These are phyloP conservation scores for Alternaria incomplexa DNA, from an alignment of 2,329 filamentous ascomycete genomes.

Conservation along the genomic window DNA sequence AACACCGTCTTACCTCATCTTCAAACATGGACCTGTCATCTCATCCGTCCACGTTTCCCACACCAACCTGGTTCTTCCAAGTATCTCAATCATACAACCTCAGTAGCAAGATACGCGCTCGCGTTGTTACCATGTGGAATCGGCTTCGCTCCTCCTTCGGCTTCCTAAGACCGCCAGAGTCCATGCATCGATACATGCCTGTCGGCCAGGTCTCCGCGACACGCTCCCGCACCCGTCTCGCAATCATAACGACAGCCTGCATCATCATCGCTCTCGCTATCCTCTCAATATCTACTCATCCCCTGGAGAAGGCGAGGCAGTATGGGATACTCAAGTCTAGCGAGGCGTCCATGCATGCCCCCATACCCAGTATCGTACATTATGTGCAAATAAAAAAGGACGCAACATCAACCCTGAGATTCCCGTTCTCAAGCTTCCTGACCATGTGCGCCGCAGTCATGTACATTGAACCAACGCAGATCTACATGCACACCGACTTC, in stretches of 20 bases:
- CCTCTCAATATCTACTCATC: not conserved
- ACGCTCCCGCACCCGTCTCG: not conserved
- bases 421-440: not conserved
- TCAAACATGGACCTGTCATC: not conserved
- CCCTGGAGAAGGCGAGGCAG: not conserved
- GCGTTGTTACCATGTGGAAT: not conserved
- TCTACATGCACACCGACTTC: conserved; percentile 33
- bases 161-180: not conserved
- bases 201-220: not conserved
- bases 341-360: not conserved
- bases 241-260: not conserved
- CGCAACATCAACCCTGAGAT: not conserved
- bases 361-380: not conserved
- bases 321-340: not conserved
- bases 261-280: not conserved
- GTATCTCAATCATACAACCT: not conserved
- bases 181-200: not conserved
- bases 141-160: not conserved
- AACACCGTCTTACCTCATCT: not conserved
- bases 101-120: not conserved
- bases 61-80: not conserved
- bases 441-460: not conserved
- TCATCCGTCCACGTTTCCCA: not conserved
- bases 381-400: not conserved
- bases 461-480: not conserved